Conservation (phyloP, 192 early-diverging fungal genomes). For the Geranomyces variabilis region DNA sequence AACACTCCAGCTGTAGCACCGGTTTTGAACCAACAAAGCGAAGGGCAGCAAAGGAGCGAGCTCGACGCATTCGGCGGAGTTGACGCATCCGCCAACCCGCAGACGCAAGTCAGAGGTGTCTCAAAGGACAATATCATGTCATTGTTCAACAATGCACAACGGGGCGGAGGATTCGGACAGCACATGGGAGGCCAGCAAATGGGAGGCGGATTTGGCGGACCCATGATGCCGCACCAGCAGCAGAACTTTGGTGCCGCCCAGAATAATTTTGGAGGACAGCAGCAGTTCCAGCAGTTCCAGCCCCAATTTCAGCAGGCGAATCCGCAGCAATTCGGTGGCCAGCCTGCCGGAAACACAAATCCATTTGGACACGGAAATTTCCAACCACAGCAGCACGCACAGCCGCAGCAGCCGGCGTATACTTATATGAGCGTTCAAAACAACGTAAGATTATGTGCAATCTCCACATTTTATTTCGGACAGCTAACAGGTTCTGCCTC, state of each 20-base stretch:
- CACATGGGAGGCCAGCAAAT: not conserved
- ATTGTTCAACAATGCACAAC: conserved; percentile 37
- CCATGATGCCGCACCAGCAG: not conserved
- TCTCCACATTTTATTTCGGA: not conserved
- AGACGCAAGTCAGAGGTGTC: not conserved
- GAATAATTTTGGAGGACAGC: not conserved
- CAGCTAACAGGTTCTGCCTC: not conserved
- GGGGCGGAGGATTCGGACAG: not conserved
- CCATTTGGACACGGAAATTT: conserved; percentile 8
- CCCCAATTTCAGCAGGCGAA: conserved; percentile 3
- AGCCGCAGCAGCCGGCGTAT: conserved; percentile 28
- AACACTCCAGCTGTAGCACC: conserved; percentile 23
- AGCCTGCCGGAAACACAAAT: not conserved
- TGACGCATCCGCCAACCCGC: not conserved
- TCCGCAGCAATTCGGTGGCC: conserved; percentile 8
- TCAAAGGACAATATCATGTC: conserved; percentile 45
- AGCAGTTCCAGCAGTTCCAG: conserved; percentile 6
- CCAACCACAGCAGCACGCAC: conserved; percentile 21
- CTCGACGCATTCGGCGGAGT: not conserved
- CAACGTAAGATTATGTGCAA: not conserved
- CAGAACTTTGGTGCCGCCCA: conserved; percentile 13
- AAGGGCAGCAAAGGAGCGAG: not conserved
- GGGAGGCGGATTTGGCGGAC: not conserved
- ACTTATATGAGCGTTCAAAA: not conserved
- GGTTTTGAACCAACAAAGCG: conserved; percentile 20